Conservation (phyloP, 2,329 filamentous ascomycete species). For the Chaetomium olivaceum region DNA sequence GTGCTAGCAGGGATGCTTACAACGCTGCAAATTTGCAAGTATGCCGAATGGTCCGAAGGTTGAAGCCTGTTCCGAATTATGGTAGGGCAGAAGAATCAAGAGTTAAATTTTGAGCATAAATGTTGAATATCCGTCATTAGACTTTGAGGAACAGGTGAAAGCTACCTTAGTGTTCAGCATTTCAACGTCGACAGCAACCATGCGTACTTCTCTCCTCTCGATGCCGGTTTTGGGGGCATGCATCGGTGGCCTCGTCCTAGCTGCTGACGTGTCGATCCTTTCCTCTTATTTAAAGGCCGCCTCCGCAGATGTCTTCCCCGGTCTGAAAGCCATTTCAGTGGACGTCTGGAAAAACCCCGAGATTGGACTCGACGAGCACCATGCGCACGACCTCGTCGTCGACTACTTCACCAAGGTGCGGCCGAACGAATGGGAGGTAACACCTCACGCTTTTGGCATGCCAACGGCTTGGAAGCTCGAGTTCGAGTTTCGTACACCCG, state of each 20-base stretch:
- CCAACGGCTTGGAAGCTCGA: background rate
- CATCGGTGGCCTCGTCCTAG: background rate
- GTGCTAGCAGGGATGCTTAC: background rate
- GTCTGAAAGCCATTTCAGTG: background rate
- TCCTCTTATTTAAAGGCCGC: background rate
- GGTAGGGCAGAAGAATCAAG: background rate
- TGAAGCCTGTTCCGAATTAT: background rate
- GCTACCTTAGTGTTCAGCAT: background rate
- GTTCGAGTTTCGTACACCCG: background rate
- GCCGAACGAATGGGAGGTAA: conserved; percentile 1
- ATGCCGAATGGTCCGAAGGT: background rate
- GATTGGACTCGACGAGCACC: conserved; percentile 3
- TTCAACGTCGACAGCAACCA: background rate
- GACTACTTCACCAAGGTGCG: conserved; percentile 7
- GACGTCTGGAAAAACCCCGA: conserved; percentile 11
- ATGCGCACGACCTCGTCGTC: conserved; percentile 10
- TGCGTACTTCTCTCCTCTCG: background rate
- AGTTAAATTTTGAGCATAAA: background rate
- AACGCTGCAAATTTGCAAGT: background rate
- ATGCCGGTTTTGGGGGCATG: background rate
- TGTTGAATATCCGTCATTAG: too few relatives aligned
- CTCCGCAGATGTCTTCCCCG: background rate
- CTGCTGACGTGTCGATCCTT: conserved; percentile 3
- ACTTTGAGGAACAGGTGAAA: background rate
- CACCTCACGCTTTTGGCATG: conserved; percentile 1